Percentiles rank a stretch among this genome's conserved stretches.
These are phyloP conservation scores for Fusarium duplospermum DNA, from an alignment of 2,329 filamentous ascomycete species.

Conservation along the genomic window DNA sequence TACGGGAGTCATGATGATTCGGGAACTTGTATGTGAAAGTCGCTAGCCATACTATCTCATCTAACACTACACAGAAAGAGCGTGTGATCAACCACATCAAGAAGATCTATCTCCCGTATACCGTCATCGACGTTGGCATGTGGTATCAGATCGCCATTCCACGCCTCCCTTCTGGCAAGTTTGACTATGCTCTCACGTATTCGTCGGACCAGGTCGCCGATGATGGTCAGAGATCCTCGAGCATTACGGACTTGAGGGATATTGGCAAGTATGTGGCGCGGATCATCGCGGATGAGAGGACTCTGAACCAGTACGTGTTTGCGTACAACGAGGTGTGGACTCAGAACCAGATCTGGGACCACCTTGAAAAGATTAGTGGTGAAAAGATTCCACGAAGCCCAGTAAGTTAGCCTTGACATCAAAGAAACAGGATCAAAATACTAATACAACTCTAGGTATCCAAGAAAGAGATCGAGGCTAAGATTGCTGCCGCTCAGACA, in stretches of 20 bases:
- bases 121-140: conserved; percentile 68
- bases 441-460: conserved; percentile 13
- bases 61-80: conserved; percentile 55
- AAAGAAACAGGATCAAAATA: not conserved
- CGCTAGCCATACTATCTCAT: fast-evolving
- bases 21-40: conserved; percentile 12
- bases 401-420: not conserved
- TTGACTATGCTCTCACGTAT: conserved; percentile 46
- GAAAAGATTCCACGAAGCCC: conserved; percentile 54
- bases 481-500: conserved; percentile 2
- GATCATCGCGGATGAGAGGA: conserved; percentile 64
- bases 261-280: conserved; percentile 63
- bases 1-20: conserved; percentile 16
- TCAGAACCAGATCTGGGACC: conserved; percentile 58
- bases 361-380: conserved; percentile 60
- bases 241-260: conserved; percentile 63
- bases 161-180: conserved; percentile 44
- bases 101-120: conserved; percentile 62
- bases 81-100: conserved; percentile 61
- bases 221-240: conserved; percentile 57
- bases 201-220: conserved; percentile 54
- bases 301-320: conserved; percentile 64
- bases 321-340: conserved; percentile 59
- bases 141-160: conserved; percentile 63
- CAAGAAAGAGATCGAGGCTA: conserved; percentile 12